Conservation (phyloP, 176 grass and related monocot species). For the Rhynchospora tenuis region DNA sequence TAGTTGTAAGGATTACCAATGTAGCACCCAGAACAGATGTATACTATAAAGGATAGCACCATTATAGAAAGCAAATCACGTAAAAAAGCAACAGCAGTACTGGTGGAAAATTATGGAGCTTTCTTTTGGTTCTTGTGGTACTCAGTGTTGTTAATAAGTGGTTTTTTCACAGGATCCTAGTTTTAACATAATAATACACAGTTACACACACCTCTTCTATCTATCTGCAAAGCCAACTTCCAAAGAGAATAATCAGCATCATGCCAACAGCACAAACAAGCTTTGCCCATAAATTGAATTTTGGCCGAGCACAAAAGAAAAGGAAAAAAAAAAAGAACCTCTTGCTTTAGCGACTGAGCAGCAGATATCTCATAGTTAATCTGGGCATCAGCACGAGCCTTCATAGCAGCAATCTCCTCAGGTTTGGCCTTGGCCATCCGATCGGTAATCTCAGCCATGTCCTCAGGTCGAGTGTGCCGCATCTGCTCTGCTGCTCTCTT, state of each 20-base stretch:
- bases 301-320: background rate
- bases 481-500: conserved; percentile 78
- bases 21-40: background rate
- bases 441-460: conserved; percentile 84
- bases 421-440: conserved; percentile 69
- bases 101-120: background rate
- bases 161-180: background rate
- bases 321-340: conserved; percentile 36
- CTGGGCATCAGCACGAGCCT: conserved; percentile 77
- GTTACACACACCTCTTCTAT: background rate
- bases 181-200: background rate
- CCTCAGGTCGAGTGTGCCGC: conserved; percentile 64
- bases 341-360: conserved; percentile 74
- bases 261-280: background rate
- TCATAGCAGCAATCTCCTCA: conserved; percentile 87
- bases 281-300: background rate
- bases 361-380: conserved; percentile 62
- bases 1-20: background rate
- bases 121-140: background rate
- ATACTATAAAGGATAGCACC: background rate
- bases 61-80: background rate
- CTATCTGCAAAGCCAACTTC: background rate
- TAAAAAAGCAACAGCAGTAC: background rate
- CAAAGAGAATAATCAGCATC: background rate
- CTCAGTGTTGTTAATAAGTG: background rate